phyloP scores from a whole-genome alignment of 2,329 filamentous ascomycete species.

The Pseudogymnoascus sp. region DNA sequence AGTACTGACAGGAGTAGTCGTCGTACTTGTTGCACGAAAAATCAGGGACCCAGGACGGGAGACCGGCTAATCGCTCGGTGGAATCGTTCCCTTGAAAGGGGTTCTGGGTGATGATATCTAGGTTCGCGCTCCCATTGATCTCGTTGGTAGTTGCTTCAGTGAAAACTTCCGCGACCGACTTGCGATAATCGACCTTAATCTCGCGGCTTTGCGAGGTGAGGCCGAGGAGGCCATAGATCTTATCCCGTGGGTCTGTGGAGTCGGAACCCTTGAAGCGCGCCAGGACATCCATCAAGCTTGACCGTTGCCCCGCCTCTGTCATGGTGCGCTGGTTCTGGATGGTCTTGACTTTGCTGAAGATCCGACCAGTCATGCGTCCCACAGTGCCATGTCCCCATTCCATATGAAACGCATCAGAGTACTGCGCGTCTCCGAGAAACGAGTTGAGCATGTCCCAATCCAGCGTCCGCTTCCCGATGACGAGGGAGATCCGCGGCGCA shows the following conservation, averaged over 20 bases:
- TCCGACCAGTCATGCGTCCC: not conserved
- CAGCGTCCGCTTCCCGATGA: slow-evolving; percentile 1
- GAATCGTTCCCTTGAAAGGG: slow-evolving; percentile 11
- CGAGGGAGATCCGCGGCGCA: slow-evolving; percentile 12
- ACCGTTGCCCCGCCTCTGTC: not conserved
- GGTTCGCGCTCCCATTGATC: slow-evolving; percentile 38
- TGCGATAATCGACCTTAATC: slow-evolving; percentile 17
- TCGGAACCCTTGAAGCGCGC: slow-evolving; percentile 13
- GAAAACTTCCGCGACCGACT: slow-evolving; percentile 4
- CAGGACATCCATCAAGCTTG: slow-evolving; percentile 15
- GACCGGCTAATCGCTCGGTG: not conserved
- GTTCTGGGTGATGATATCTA: slow-evolving; percentile 18
- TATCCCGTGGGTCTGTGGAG: slow-evolving; percentile 15
- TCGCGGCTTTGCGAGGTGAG: slow-evolving; percentile 11
- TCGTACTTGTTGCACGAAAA: not conserved
- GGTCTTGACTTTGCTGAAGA: not conserved
- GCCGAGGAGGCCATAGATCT: slow-evolving; percentile 16
- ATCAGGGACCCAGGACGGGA: slow-evolving; percentile 9
- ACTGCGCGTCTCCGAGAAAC: not conserved
- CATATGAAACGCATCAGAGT: slow-evolving; percentile 7
- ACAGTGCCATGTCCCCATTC: not conserved
- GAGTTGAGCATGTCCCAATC: slow-evolving; percentile 12
- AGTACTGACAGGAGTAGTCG: not conserved
- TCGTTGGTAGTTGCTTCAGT: slow-evolving; percentile 51
- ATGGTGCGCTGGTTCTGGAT: slow-evolving; percentile 2